Evolutionary conservation across 2,329 filamentous ascomycete species (phyloP).

Genomic region (Aspergillus sojae): DNA sequence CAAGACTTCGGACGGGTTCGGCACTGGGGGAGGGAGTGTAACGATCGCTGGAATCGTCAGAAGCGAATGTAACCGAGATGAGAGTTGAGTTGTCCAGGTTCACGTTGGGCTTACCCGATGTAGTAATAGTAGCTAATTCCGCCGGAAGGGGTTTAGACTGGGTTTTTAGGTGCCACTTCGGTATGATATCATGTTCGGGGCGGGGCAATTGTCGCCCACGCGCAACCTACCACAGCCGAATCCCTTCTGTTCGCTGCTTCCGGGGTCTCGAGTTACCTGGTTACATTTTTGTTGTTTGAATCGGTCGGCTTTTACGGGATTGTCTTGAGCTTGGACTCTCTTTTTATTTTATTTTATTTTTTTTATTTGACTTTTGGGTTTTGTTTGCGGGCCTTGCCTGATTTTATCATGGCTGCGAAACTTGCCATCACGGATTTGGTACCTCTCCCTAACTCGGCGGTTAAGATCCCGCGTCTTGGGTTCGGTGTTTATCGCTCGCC

Average conservation of each 20-base stretch:
- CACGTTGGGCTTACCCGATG: neutral
- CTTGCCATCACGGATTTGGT: constrained; percentile 53
- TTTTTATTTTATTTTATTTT: neutral
- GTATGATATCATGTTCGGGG: neutral
- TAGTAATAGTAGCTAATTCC: neutral
- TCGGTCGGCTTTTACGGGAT: neutral
- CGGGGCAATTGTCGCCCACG: neutral
- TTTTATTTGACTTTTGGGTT: neutral
- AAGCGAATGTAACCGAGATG: constrained; percentile 1
- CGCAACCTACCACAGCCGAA: constrained; percentile 3
- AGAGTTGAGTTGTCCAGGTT: neutral
- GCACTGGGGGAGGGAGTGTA: neutral
- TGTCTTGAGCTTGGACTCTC: neutral
- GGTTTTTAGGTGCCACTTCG: neutral
- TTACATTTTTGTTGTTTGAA: neutral
- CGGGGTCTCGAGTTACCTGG: neutral
- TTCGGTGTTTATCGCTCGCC: constrained; percentile 71
- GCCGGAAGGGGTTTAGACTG: neutral
- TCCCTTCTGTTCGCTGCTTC: neutral
- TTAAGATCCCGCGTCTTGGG: constrained; percentile 66
- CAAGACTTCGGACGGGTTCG: neutral
- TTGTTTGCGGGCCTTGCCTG: neutral
- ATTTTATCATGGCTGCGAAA: constrained; percentile 33
- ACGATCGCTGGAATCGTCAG: neutral
- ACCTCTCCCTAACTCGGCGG: constrained; percentile 52